phyloP scores from a whole-genome alignment of 441 rosid genomes.

The Daphne laureola region DNA sequence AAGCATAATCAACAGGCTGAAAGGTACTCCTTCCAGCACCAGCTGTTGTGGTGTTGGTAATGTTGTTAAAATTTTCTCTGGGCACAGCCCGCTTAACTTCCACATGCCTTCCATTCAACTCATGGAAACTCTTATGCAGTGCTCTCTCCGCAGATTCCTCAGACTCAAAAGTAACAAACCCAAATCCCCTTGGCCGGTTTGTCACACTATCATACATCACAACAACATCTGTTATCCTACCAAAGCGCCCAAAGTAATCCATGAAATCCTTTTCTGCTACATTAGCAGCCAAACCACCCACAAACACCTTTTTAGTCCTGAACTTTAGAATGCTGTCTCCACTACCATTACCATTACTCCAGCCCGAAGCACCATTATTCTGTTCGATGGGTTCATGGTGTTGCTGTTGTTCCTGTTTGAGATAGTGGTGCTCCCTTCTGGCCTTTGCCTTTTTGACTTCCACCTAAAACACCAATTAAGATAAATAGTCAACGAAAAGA shows the following conservation, averaged over 20 bases:
- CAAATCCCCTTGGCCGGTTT: slow-evolving; percentile 76
- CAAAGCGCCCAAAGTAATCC: slow-evolving; percentile 65
- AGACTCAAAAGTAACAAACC: slow-evolving; percentile 65
- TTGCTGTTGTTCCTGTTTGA: slow-evolving; percentile 22
- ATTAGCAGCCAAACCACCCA: slow-evolving; percentile 68
- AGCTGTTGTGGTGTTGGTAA: slow-evolving; percentile 12
- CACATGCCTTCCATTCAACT: slow-evolving; percentile 49
- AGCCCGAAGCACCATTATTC: slow-evolving; percentile 19
- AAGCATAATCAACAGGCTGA: slow-evolving; percentile 19
- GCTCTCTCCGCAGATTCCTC: slow-evolving; percentile 68
- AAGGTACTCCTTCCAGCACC: slow-evolving; percentile 14
- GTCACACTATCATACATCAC: slow-evolving; percentile 69
- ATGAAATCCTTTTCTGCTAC: slow-evolving; percentile 61
- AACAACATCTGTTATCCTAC: slow-evolving; percentile 62
- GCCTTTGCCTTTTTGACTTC: slow-evolving; percentile 61
- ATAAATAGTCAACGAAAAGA: too few relatives aligned
- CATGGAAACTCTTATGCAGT: slow-evolving; percentile 48
- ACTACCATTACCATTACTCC: slow-evolving; percentile 18
- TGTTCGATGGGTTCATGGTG: slow-evolving; percentile 13
- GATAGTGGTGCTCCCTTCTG: slow-evolving; percentile 27
- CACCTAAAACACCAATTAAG: slow-evolving; percentile 35
- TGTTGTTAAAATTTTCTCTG: slow-evolving; percentile 35
- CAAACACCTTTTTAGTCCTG: slow-evolving; percentile 66
- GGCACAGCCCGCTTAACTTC: slow-evolving; percentile 90
- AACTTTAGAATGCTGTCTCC: slow-evolving; percentile 11